Conservation (phyloP, 1,139 yeast genomes). For the Suhomyces guaymorum region DNA sequence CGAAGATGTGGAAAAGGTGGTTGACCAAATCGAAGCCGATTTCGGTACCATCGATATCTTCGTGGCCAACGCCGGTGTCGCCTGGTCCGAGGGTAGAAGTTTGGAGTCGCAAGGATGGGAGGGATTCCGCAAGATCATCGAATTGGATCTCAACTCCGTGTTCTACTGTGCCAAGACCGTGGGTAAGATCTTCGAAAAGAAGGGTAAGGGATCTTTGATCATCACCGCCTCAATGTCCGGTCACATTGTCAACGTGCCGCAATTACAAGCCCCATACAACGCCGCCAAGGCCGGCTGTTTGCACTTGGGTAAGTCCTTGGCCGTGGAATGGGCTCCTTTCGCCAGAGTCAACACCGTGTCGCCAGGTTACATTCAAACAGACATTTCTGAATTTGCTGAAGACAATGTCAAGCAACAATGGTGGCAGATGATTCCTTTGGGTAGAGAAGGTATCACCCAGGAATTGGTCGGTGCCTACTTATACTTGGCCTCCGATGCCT, state of each 20-base stretch:
- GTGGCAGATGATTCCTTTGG: slow-evolving; percentile 70
- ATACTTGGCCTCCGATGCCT: slow-evolving; percentile 78
- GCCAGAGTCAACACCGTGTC: slow-evolving; percentile 77
- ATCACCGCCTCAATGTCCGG: slow-evolving; percentile 88
- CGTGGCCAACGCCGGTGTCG: slow-evolving; percentile 90
- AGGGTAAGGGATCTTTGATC: slow-evolving; percentile 70
- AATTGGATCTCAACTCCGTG: slow-evolving; percentile 26
- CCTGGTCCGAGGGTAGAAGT: slow-evolving; percentile 64
- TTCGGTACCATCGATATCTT: slow-evolving; percentile 78
- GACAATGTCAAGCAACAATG: slow-evolving; percentile 55
- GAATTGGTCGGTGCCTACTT: slow-evolving; percentile 84
- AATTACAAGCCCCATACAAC: slow-evolving; percentile 82
- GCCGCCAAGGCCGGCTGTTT: slow-evolving; percentile 85
- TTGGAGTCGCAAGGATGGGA: slow-evolving; percentile 24
- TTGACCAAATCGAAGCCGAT: slow-evolving; percentile 62
- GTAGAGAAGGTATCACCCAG: slow-evolving; percentile 75
- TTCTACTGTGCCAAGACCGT: slow-evolving; percentile 50
- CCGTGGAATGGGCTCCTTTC: slow-evolving; percentile 82
- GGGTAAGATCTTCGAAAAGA: slow-evolving; percentile 69
- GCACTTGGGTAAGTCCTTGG: slow-evolving; percentile 74
- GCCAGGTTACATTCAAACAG: slow-evolving; percentile 79
- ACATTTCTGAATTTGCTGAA: slow-evolving; percentile 58
- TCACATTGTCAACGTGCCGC: slow-evolving; percentile 78
- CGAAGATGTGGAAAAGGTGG: slow-evolving; percentile 56
- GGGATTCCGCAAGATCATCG: slow-evolving; percentile 21